These are phyloP conservation scores for Nepenthes alata DNA, from an alignment of 179 eudicot genomes.

Conservation along the genomic window DNA sequence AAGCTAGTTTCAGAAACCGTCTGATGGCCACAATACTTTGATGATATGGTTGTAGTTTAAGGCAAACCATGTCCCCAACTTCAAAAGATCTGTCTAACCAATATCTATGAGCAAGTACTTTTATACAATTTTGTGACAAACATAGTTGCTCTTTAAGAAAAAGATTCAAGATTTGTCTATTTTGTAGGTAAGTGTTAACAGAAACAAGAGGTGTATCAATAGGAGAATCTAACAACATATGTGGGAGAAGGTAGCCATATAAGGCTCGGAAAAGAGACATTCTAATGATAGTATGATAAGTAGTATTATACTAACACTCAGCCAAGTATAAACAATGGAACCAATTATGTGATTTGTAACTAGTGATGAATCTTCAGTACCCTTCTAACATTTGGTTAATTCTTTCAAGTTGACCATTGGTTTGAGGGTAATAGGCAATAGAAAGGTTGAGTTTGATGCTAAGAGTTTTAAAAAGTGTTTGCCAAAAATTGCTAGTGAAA, in stretches of 20 bases:
- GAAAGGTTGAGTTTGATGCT: neutral
- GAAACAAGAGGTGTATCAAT: too few species aligned
- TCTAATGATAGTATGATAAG: too few species aligned
- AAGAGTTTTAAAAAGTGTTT: neutral
- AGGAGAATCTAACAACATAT: neutral
- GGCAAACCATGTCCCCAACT: neutral
- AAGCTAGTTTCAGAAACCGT: neutral
- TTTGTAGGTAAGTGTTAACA: neutral
- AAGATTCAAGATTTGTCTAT: neutral
- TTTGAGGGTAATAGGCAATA: too few species aligned
- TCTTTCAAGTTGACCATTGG: too few species aligned
- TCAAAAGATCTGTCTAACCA: neutral
- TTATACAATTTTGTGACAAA: neutral
- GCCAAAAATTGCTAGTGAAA: too few species aligned
- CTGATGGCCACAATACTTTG: neutral
- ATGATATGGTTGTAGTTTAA: neutral
- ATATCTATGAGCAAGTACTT: neutral
- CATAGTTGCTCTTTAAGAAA: neutral
- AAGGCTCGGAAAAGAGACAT: too few species aligned
- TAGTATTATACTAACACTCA: too few species aligned
- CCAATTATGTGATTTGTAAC: too few species aligned
- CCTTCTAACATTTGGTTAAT: too few species aligned
- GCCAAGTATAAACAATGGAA: too few species aligned
- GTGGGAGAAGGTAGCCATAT: neutral
- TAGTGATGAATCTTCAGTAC: too few species aligned